Evolutionary conservation across 176 grass and related monocot genomes (phyloP), one percentile per base, ranked within the genome.

Genomic region (Tillandsia leiboldiana): DNA sequence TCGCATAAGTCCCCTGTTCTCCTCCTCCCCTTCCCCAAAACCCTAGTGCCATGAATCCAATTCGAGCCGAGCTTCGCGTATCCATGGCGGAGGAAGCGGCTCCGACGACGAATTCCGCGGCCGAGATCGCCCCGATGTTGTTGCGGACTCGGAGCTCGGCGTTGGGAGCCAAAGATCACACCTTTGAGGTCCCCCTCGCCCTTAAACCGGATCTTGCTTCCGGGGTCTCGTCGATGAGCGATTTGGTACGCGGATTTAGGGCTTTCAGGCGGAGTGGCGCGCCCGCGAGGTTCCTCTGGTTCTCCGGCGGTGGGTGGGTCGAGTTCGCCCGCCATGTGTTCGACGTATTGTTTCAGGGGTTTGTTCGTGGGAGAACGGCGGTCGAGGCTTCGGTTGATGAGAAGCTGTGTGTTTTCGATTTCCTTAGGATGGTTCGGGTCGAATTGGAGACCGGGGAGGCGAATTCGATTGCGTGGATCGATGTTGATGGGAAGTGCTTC

Each of bases 391-490:
- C 49, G 0, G 75, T 51, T 69, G 75, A 51, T 0, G 83, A 75
- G 3, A 68, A 64, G 63, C 28, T 12, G 9, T 87, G 70, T 72
- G 4, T 89, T 18, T 80, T 96, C 66, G 92, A 96, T 71, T 96
- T 96, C 70, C 70, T 83, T 6, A 51, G 78, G 54, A 89, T 87
- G 86, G 72, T 23, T 23, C 84, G 78, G 72, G 80, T 91, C 17
- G 76, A 96, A 65, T 51, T 1, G 0, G 78, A 11, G 74, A 89
- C 83, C 27, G 70, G 78, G 11, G 71, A 79, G 51, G 73, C 74
- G 53, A 71, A 33, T 48, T 27, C 81, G 8, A 76, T 96, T 13
- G 92, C 66, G n/a, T 96, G 92, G 92, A 96, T 96, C 51, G 92
- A 91, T 77, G 73, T 65, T 23, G 80, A 71, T 10, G 81, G 86